These are phyloP conservation scores for Cladophialophora psammophila DNA, from an alignment of 2,329 filamentous ascomycete genomes.

Conservation along the genomic window DNA sequence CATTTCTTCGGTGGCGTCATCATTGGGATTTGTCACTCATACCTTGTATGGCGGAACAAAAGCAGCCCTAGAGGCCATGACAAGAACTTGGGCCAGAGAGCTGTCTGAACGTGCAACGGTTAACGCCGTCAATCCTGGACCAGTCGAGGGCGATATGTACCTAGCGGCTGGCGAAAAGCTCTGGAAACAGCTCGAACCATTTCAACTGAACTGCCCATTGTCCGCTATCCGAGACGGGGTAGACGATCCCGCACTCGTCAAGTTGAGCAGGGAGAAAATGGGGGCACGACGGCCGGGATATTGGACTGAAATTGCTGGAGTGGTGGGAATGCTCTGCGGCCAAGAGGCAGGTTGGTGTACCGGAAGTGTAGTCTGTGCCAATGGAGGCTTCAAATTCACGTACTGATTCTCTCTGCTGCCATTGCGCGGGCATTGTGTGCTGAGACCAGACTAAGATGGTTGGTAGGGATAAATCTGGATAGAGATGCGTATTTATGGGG, in stretches of 20 bases:
- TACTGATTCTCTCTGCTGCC: too few species aligned
- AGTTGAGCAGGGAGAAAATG: background rate
- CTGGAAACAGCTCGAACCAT: background rate
- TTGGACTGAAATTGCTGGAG: background rate
- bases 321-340: background rate
- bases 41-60: conserved; percentile 72
- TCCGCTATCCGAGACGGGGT: too few species aligned
- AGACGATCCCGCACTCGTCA: background rate
- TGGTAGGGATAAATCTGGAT: too few species aligned
- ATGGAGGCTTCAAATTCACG: background rate
- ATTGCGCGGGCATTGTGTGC: too few species aligned
- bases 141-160: conserved; percentile 73
- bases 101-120: conserved; percentile 68
- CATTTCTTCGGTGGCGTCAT: conserved; percentile 65
- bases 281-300: background rate
- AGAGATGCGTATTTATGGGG: too few species aligned
- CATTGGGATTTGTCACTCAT: conserved; percentile 65
- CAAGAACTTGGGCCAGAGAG: conserved; percentile 71
- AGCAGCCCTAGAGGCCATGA: conserved; percentile 72
- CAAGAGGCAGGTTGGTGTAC: background rate
- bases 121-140: conserved; percentile 71
- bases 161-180: background rate
- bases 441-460: too few species aligned
- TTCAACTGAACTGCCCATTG: too few species aligned
- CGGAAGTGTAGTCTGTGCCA: background rate